Evolutionary conservation across 2,329 filamentous ascomycete genomes (phyloP), one percentile per base, ranked within the genome.

Genomic region (Xylaria sp.): DNA sequence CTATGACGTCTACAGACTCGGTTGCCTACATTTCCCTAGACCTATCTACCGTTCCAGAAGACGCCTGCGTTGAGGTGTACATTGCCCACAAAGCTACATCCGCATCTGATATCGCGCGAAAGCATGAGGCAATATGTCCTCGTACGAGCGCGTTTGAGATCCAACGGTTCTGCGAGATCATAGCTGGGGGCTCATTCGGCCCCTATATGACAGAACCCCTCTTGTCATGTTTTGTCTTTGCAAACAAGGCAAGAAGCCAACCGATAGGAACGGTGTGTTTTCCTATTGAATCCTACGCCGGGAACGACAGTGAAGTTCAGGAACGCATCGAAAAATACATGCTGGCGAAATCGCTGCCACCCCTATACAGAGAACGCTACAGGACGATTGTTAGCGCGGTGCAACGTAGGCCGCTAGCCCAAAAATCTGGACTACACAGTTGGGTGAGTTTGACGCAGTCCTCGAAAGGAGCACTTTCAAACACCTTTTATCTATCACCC

Each of bases 141-240:
- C 33, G 66, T 22, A 57, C 63, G 3, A 22, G 49, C 29, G 5
- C 63, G 17, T 71, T 67, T 45, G 69, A 71, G 51, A 68, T 71
- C 31, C 65, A 71, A 47, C 65, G 65, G 10, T 71, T 71, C 63
- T 69, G 62, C 51, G 60, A 60, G 25, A 27, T 39, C 4, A 63
- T 71, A 61, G 65, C 39, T 2, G 65, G 57, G 1, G 66, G 69
- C 1, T 58, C 57, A 9, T 50, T 60, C 0, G 66, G 68, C 1
- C 68, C 70, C 1, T 72, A 67, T 45, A 13, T 33, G 2, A 44
- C 31, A 1, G 70, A 72, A 39, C 60, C 63, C 6, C 50, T 70
- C 27, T 15, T 71, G 3, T 69, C 68, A 1, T 69, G 70, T 56
- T 72, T 70, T 36, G 68, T 68, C 5, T 70, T 72, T 56, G 67